Conservation (phyloP, 192 early-diverging fungal species). For the Entomortierella beljakovae region DNA sequence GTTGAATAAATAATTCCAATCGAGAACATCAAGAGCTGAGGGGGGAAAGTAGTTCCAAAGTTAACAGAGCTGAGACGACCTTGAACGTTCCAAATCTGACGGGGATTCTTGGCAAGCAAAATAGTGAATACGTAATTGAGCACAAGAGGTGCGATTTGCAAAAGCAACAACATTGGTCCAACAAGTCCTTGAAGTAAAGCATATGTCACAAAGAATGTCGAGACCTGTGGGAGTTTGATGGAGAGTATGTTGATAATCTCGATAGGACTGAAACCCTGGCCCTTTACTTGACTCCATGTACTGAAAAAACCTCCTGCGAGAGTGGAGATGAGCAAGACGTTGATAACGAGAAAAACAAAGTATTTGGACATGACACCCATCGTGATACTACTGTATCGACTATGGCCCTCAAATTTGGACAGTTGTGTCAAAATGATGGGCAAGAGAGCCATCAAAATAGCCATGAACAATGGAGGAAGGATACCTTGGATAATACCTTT, state of each 20-base stretch:
- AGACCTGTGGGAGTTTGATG: slow-evolving; percentile 73
- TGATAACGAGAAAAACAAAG: slow-evolving; percentile 84
- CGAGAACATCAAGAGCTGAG: slow-evolving; percentile 73
- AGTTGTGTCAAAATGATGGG: slow-evolving; percentile 72
- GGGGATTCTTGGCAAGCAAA: slow-evolving; percentile 77
- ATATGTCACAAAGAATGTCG: slow-evolving; percentile 89
- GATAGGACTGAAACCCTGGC: slow-evolving; percentile 10
- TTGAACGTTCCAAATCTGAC: slow-evolving; percentile 66
- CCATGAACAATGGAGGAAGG: slow-evolving; percentile 78
- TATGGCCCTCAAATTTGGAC: slow-evolving; percentile 43
- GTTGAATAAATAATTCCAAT: slow-evolving; percentile 82
- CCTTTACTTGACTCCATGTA: neutral
- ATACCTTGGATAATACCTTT: slow-evolving; percentile 73
- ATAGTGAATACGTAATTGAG: slow-evolving; percentile 65
- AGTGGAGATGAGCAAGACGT: slow-evolving; percentile 84
- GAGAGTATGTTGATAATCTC: slow-evolving; percentile 63
- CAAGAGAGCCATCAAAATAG: slow-evolving; percentile 77
- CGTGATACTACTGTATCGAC: slow-evolving; percentile 22
- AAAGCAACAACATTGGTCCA: slow-evolving; percentile 70
- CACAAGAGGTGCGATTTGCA: slow-evolving; percentile 77
- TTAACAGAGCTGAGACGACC: slow-evolving; percentile 38
- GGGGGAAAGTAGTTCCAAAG: slow-evolving; percentile 66
- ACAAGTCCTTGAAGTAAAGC: slow-evolving; percentile 76
- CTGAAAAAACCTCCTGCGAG: slow-evolving; percentile 72
- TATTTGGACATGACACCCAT: slow-evolving; percentile 63